A percentile compares a stretch with the other conserved stretches of the same genome.
Conservation (phyloP, 306 rosid genomes). For the Canavalia gladiata region DNA sequence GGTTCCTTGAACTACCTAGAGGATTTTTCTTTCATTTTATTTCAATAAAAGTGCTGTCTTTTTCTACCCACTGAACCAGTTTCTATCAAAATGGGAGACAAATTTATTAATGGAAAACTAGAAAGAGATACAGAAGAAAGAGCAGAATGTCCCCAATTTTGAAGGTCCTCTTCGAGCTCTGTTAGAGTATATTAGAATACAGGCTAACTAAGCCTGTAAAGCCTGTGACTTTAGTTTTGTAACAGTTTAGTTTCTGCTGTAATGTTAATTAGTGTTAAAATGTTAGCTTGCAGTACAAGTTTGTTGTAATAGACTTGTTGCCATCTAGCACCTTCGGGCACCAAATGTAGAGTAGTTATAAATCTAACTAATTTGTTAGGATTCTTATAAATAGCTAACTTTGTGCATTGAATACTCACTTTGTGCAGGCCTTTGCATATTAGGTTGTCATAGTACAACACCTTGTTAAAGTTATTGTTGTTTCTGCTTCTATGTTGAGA, state of each 20-base stretch:
- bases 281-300: background rate
- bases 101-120: background rate
- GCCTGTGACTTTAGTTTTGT: background rate
- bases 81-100: background rate
- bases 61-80: background rate
- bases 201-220: background rate
- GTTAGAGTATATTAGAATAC: background rate
- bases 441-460: background rate
- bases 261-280: background rate
- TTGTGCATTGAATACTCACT: constrained; percentile 1
- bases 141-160: background rate
- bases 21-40: background rate
- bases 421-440: background rate
- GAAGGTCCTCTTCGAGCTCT: background rate
- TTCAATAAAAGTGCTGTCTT: background rate
- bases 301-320: background rate
- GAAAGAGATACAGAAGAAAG: background rate
- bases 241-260: background rate
- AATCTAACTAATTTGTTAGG: background rate
- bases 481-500: too few species aligned
- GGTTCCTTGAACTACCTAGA: background rate
- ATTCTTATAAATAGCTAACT: background rate
- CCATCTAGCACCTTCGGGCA: background rate
- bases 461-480: too few species aligned
- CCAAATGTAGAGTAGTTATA: background rate